A percentile compares a stretch with the other conserved stretches of the same genome.
Evolutionary conservation across 768 basidiomycete species (phyloP).

Genomic region (Rhizopogon roseolus): DNA sequence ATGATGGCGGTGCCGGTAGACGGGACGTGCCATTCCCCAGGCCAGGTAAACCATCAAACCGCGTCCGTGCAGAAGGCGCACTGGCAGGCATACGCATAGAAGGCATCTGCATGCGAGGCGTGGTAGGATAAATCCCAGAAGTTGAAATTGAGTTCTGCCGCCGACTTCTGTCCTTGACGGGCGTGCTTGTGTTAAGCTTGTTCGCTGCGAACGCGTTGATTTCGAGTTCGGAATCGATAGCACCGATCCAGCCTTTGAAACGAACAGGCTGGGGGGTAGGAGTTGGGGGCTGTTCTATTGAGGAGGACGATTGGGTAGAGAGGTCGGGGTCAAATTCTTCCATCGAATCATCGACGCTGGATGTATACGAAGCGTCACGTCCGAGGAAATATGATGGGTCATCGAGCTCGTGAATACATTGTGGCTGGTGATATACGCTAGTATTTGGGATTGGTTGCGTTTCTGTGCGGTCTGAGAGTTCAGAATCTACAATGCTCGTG

Average conservation of each 20-base stretch:
- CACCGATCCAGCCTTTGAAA: constrained; percentile 48
- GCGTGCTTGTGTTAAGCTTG: constrained; percentile 22
- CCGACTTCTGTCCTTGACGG: constrained; percentile 16
- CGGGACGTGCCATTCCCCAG: not conserved
- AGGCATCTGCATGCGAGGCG: not conserved
- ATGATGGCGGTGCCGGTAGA: not conserved
- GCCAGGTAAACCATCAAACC: not conserved
- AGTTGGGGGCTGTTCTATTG: constrained; percentile 10
- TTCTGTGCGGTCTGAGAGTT: not conserved
- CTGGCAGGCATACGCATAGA: not conserved
- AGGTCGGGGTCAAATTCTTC: not conserved
- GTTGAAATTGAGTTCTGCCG: not conserved
- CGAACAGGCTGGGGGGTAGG: constrained; percentile 33
- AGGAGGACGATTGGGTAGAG: not conserved
- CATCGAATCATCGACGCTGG: not conserved
- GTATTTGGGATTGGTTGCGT: constrained; percentile 1
- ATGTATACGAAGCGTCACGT: constrained; percentile 5
- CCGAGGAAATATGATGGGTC: constrained; percentile 25
- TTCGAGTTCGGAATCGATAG: constrained; percentile 49
- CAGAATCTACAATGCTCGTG: constrained; percentile 3
- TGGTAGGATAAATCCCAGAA: not conserved
- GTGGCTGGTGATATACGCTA: constrained; percentile 16
- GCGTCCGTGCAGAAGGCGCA: not conserved
- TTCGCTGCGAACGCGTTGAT: constrained; percentile 44
- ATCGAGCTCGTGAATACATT: constrained; percentile 55